Conservation (phyloP, 2,329 filamentous ascomycete species). For the Apiospora marii region DNA sequence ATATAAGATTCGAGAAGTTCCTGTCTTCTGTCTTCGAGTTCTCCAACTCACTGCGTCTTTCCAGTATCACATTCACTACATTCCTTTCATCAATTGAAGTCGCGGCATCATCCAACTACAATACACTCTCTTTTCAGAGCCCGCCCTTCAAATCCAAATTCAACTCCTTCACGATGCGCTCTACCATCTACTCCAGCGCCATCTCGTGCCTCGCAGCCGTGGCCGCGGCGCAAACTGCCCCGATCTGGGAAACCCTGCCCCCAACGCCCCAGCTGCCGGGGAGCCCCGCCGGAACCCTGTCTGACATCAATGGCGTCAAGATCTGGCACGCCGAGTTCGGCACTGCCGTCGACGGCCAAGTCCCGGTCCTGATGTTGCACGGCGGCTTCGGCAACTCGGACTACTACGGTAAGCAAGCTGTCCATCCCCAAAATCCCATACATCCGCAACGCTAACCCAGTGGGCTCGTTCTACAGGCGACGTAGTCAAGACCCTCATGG, state of each 20-base stretch:
- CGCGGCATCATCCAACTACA: background rate
- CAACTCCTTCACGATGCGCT: background rate
- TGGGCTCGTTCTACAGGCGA: slow-evolving; percentile 33
- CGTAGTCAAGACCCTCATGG: slow-evolving; percentile 45
- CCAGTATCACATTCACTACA: slow-evolving; percentile 1
- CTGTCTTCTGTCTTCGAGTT: no score
- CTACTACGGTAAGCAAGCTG: slow-evolving; percentile 38
- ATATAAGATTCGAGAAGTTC: no score
- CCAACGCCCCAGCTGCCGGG: slow-evolving; percentile 47
- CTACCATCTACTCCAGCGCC: background rate
- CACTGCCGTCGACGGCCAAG: slow-evolving; percentile 43
- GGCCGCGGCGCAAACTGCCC: slow-evolving; percentile 26
- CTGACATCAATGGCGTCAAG: slow-evolving; percentile 46
- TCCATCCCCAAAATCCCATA: no score
- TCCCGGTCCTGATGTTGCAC: slow-evolving; percentile 49
- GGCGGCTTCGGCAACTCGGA: slow-evolving; percentile 52
- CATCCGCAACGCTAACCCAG: no score
- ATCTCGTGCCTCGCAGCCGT: background rate
- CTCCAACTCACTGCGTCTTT: background rate
- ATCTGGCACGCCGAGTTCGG: slow-evolving; percentile 51
- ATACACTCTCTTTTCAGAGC: background rate
- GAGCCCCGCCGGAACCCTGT: slow-evolving; percentile 41
- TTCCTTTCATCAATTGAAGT: background rate
- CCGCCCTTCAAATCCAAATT: background rate
- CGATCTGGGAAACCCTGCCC: slow-evolving; percentile 46